Conservation (phyloP, 108 stramenopile genomes). For the Cyclostephanos tholiformis region DNA sequence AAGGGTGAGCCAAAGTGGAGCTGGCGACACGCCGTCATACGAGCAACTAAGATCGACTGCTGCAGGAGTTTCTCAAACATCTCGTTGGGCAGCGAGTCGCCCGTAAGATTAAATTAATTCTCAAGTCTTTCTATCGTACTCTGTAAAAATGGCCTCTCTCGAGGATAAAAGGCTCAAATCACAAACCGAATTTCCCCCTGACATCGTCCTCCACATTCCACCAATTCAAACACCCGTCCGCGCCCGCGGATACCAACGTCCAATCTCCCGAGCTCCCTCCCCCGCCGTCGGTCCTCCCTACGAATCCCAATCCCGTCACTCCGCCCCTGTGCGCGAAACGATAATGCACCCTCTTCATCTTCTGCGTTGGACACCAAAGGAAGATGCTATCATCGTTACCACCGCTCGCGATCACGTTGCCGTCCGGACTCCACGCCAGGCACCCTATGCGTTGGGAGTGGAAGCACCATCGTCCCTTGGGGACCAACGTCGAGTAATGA, state of each 20-base stretch:
- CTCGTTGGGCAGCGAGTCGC: no score
- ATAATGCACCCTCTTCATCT: constrained; percentile 77
- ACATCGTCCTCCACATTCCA: constrained; percentile 84
- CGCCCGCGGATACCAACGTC: constrained; percentile 87
- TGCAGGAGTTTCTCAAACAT: no score
- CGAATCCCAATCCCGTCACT: constrained; percentile 66
- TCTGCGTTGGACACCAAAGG: constrained; percentile 76
- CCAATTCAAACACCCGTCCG: constrained; percentile 81
- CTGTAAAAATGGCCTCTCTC: no score
- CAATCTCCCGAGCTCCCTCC: constrained; percentile 11
- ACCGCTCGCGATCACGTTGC: constrained; percentile 75
- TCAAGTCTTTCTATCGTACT: no score
- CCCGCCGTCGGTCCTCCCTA: constrained; percentile 19
- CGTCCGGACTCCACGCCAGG: constrained; percentile 78
- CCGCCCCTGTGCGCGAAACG: constrained; percentile 87
- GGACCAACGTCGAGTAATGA: constrained; percentile 52
- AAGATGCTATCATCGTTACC: constrained; percentile 82
- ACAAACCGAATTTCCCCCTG: constrained; percentile 68
- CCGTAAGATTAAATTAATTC: no score
- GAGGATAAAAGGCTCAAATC: no score
- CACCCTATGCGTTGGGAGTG: constrained; percentile 74
- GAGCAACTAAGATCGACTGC: no score
- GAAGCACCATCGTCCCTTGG: constrained; percentile 81
- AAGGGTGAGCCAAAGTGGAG: no score
- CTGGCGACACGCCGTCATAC: no score